Percentiles rank a stretch among this genome's conserved stretches.
phyloP scores from a whole-genome alignment of 805 yeast species.

The Candida cerambycidarum region DNA sequence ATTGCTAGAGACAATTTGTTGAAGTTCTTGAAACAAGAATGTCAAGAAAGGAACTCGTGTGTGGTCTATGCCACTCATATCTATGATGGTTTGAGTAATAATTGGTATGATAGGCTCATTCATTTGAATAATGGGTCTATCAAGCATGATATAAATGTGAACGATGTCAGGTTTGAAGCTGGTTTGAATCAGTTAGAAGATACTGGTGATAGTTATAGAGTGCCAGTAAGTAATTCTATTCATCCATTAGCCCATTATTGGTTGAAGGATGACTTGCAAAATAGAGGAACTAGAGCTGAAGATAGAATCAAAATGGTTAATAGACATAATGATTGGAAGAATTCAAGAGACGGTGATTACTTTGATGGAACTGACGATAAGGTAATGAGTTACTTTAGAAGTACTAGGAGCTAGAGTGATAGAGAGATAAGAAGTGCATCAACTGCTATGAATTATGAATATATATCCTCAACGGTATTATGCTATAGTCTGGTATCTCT shows the following conservation, averaged over 20 bases:
- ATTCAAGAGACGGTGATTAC: slow-evolving; percentile 36
- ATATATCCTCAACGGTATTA: slow-evolving; percentile 7
- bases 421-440: slow-evolving; percentile 7
- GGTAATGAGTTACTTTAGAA: slow-evolving; percentile 49
- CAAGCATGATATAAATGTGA: slow-evolving; percentile 34
- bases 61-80: slow-evolving; percentile 95
- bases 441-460: slow-evolving; percentile 6
- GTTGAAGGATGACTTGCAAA: slow-evolving; percentile 53
- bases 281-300: slow-evolving; percentile 56
- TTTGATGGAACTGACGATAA: slow-evolving; percentile 47
- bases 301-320: slow-evolving; percentile 35
- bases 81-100: slow-evolving; percentile 83
- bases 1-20: slow-evolving; percentile 77
- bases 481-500: not conserved
- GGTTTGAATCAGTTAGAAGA: slow-evolving; percentile 7
- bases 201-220: slow-evolving; percentile 25
- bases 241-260: slow-evolving; percentile 75
- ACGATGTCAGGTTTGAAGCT: slow-evolving; percentile 24
- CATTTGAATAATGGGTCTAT: slow-evolving; percentile 73
- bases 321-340: slow-evolving; percentile 58
- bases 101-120: slow-evolving; percentile 82
- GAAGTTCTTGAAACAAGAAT: slow-evolving; percentile 70
- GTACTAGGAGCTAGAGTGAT: slow-evolving; percentile 39
- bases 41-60: slow-evolving; percentile 64
- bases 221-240: slow-evolving; percentile 50